These are phyloP conservation scores for Fusarium sp. DNA, from an alignment of 2,329 filamentous ascomycete species.

Conservation along the genomic window DNA sequence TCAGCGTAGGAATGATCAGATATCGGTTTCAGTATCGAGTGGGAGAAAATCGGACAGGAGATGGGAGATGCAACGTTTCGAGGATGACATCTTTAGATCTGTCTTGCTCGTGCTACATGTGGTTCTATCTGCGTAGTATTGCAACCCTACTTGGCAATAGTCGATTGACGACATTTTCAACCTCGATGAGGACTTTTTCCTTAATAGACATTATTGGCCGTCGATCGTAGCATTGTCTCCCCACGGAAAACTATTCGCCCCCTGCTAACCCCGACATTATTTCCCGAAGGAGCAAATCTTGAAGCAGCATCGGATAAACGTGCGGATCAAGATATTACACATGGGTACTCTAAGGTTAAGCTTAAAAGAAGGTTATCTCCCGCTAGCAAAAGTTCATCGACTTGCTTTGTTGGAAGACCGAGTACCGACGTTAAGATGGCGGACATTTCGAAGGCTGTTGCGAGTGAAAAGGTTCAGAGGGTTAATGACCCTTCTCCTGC, in stretches of 20 bases:
- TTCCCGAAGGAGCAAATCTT: not conserved
- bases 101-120: not conserved
- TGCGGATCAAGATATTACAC: fast-evolving
- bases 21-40: not conserved
- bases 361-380: conserved; percentile 24
- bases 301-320: fast-evolving
- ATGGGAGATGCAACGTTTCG: not conserved
- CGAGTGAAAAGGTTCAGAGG: not conserved
- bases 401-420: too few species aligned
- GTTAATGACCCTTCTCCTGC: fast-evolving
- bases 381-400: fast-evolving
- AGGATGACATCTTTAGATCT: conserved; percentile 1
- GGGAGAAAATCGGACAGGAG: not conserved
- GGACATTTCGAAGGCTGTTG: not conserved
- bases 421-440: not conserved
- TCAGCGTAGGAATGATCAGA: conserved; percentile 17
- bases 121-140: not conserved
- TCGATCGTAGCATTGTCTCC: not conserved
- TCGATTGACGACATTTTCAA: conserved; percentile 24
- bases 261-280: not conserved
- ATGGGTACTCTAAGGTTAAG: not conserved
- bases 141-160: not conserved
- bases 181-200: conserved; percentile 10
- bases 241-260: not conserved
- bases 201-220: not conserved